Base-by-base conservation (phyloP, 352 stramenopile genomes). In the Pythium insidiosum region DNA sequence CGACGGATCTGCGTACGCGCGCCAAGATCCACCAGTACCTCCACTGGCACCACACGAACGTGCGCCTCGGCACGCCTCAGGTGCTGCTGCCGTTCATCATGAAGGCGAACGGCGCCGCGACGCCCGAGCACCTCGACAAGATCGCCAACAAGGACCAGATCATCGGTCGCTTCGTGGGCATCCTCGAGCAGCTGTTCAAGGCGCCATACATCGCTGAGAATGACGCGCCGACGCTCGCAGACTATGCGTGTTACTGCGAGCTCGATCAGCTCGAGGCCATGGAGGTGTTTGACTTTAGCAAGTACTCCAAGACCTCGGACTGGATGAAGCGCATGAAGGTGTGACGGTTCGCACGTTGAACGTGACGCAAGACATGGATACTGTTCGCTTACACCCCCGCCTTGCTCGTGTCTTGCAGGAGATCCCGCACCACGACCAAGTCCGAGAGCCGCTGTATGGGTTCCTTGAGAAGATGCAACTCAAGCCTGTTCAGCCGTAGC, bases 1-100 rank as follows among this genome's bases (percentile, higher is more conserved):
- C 68, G 29, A 61, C 9, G 11, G 64, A 79, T 23, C 12, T 61
- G 0, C 33, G 69, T 40, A 58, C 54, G n/a, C 73, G 61, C 24
- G 67, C 69, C 15, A 83, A 83, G 43, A 28, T 86, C 22, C 70
- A 83, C 56, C 30, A 86, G 57, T 81, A 77, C 47, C 49, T 85
- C 24, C 59, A 78, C 59, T 86, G 73, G 73, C 73, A 86, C 54
- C 73, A 86, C 66, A 80, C 61, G 37, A 73, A 68, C 49, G 51
- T 50, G 31, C 73, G 73, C 15, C 29, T 63, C 18, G 65, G 71
- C 43, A 82, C 72, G 21, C 25, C 50, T 12, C 60, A 75, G 24
- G 44, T 84, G 15, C 22, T 84, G 21, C 45, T 56, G 9, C 68
- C 68, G 44, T 44, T 61, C 43, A 59, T 66, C 24, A 50, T 41